Percentiles rank a stretch among this genome's conserved stretches.
These are phyloP conservation scores for Nakazawaea anatomiae DNA, from an alignment of 805 yeast species.

Conservation along the genomic window DNA sequence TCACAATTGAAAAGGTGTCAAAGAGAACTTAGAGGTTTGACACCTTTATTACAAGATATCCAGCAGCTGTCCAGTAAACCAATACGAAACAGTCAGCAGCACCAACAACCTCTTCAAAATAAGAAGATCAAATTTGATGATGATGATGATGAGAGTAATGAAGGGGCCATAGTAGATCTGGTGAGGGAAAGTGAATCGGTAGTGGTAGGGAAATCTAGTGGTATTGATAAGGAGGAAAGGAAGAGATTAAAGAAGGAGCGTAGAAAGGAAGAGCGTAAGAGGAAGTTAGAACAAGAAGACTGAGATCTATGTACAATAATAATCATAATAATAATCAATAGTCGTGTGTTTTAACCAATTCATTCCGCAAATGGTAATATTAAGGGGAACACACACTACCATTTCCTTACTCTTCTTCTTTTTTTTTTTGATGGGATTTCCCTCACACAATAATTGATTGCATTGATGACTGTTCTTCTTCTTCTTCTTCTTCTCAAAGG, in stretches of 20 bases:
- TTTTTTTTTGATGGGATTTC: too few relatives aligned
- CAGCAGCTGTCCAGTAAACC: not conserved
- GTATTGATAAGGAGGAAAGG: constrained; percentile 19
- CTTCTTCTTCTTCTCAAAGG: too few relatives aligned
- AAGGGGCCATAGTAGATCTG: not conserved
- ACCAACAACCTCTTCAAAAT: constrained; percentile 8
- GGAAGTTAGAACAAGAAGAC: constrained; percentile 10
- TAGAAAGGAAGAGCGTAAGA: constrained; percentile 17
- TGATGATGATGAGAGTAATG: constrained; percentile 8
- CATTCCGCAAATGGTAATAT: too few relatives aligned
- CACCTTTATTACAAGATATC: constrained; percentile 26
- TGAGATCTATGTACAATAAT: not conserved
- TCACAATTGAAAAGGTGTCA: constrained; percentile 30
- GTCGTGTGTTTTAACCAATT: not conserved
- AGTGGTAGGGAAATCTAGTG: constrained; percentile 6
- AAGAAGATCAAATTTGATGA: constrained; percentile 18
- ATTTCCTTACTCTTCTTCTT: too few relatives aligned
- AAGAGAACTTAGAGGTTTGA: constrained; percentile 30
- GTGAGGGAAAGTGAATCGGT: constrained; percentile 1
- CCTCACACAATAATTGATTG: too few relatives aligned
- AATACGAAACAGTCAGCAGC: not conserved
- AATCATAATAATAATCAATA: not conserved
- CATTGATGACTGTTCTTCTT: too few relatives aligned
- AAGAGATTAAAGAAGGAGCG: constrained; percentile 22
- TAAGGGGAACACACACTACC: too few relatives aligned